These are phyloP conservation scores for Candida berthetii DNA, from an alignment of 805 yeast species.

Conservation along the genomic window DNA sequence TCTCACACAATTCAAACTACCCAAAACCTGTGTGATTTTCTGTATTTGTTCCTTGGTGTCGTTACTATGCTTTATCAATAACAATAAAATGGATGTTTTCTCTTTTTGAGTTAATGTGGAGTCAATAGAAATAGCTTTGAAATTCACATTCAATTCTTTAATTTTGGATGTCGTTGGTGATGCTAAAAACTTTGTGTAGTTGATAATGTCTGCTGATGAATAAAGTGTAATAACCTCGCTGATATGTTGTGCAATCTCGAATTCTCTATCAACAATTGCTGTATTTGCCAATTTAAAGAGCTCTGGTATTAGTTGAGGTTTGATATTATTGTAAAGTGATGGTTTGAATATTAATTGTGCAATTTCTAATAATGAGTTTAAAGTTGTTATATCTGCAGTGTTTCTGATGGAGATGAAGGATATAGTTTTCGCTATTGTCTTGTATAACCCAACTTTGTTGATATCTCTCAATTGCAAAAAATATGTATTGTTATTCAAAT, in stretches of 20 bases:
- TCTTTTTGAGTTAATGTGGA: not conserved
- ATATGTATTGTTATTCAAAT: not conserved
- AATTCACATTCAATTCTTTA: not conserved
- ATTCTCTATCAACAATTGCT: slow-evolving; percentile 19
- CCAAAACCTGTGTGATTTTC: not conserved
- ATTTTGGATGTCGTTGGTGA: slow-evolving; percentile 13
- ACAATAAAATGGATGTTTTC: not conserved
- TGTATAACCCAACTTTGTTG: slow-evolving; percentile 1
- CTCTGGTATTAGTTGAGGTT: slow-evolving; percentile 1
- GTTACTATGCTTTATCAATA: not conserved
- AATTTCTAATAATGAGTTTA: not conserved
- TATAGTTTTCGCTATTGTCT: not conserved
- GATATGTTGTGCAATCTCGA: slow-evolving; percentile 9
- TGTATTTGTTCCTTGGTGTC: not conserved
- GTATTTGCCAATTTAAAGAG: slow-evolving; percentile 6
- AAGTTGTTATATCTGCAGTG: not conserved
- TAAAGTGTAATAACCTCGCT: slow-evolving; percentile 10
- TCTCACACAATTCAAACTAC: not conserved
- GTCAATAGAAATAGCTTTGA: not conserved
- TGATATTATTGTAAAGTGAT: not conserved
- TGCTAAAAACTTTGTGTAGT: slow-evolving; percentile 17
- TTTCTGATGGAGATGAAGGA: not conserved
- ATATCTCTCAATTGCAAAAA: not conserved
- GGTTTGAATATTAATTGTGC: not conserved
- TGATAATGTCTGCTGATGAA: slow-evolving; percentile 11